Base-by-base conservation (phyloP, 441 rosid species). In the Kokia cookei region DNA sequence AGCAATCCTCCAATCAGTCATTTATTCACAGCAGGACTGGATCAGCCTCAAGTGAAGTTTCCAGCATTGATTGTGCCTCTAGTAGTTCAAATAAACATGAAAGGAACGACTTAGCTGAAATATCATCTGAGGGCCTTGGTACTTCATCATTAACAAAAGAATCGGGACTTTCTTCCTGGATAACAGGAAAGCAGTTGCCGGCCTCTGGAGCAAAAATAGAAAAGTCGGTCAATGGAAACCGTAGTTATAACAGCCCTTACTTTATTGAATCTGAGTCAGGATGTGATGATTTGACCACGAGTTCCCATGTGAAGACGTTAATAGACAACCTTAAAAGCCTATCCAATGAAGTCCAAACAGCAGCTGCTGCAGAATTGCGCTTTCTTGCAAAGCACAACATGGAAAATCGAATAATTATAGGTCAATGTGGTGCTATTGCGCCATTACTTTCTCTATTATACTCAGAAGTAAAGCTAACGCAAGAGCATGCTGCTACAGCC, bases 401-500 rank as follows among this genome's bases (percentile, higher is more conserved):
- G 84, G 91, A 90, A 75, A 95, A 93, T 71, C 97, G 98, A 69
- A 79, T 78, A 43, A 80, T 84, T 47, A 86, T 93, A 2, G 98
- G 94, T 54, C 83, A 77, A 37, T 83, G 75, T 14, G 96, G 94
- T 73, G 99, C 91, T 65, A 82, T 95, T 57, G 53, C 74, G 24
- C 91, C 92, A 8, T 82, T 95, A 74, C 85, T 93, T 74, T 82
- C 92, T 22, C 88, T 95, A 72, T 82, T 91, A 35, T 90, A 90
- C 84, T 89, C 98, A 4, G 86, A 88, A 24, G 86, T 82, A 74
- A 84, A 81, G 84, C 69, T 67, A 78, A 87, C 90, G 0, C 99
- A 95, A 84, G 99, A 95, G 82, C 96, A 91, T 32, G 96, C 96
- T 47, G 98, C 90, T 71, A 90, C 98, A 2, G 91, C 98, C 14